Evolutionary conservation across 2,329 filamentous ascomycete species (phyloP), one percentile per base, ranked within the genome.

Genomic region (Pseudogymnoascus sp.): DNA sequence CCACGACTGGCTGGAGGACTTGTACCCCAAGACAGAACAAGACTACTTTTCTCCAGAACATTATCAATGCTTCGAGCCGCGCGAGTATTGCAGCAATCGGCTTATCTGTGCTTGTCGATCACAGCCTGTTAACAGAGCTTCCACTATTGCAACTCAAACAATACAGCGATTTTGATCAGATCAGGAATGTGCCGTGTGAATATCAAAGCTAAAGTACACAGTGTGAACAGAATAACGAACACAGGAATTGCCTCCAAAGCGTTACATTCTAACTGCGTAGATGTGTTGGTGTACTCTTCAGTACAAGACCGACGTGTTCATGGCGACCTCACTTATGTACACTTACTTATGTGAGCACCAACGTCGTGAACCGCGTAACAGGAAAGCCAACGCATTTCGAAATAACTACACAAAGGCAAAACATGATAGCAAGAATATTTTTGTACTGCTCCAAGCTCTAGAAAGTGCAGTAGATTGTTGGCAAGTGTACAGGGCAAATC

Each of bases 1-100:
- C 28, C 28, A 20, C 28, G 47, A 32, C 47, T 54, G 47, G 25
- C 16, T 25, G 47, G 16, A 54, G 28, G 7, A 20, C 47, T 32
- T 54, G 47, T 20, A 54, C 9, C 38, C 43, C 25, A 54, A 32
- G 2, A n/a, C 43, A 9, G 25, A 30, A 12, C 28, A n/a, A 18
- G 8, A 32, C 9, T 6, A 54, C 25, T 16, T 8, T 54, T 16
- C n/a, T 54, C 43, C 8, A 32, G 43, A 54, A 54, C 43, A 54
- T 32, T 30, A 54, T 54, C 43, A 32, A 32, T 50, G 25, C 43
- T 50, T 50, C 43, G 43, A 50, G 43, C 25, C 43, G 43, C 43
- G 25, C 43, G 43, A 50, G 43, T 50, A 32, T 50, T 32, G n/a
- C n/a, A 54, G 28, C 43, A 54, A 30, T 18, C 43, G 32, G 4